Base-by-base conservation (phyloP, 176 grass and related monocot genomes). In the Bonia amplexicaulis region DNA sequence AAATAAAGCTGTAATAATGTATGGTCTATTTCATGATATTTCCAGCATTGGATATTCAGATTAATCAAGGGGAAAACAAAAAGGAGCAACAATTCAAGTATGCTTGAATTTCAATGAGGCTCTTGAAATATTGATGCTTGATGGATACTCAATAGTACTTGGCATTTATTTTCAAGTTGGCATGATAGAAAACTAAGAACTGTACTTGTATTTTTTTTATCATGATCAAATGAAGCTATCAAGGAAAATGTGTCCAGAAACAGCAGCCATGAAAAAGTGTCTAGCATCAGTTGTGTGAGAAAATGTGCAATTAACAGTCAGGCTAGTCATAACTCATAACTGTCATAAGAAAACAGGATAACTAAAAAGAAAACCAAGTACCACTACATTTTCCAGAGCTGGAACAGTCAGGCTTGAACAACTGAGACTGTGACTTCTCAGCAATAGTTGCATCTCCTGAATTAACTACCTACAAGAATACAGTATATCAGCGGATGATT, bases 341-440 rank as follows among this genome's bases (percentile, higher is more conserved):
- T 41, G 15, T 61, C 26, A 79, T 39, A 72, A 44, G 3, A 58
- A 41, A 89, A 74, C 14, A 69, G 57, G 45, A 72, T n/a, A 57
- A 79, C 17, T 16, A 73, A 81, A 68, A 90, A 61, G 82, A 87
- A 87, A 61, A 73, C 88, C 19, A 98, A 88, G 66, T 98, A 98
- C 93, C 95, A 85, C 89, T 95, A 84, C 67, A 98, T 92, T 95
- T 95, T 85, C 89, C 87, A 79, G 91, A 95, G 85, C 91, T 90
- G 72, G 91, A 90, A 73, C 54, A 93, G 20, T 95, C 91, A 71
- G 88, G 60, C 68, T 98, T 95, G 86, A 82, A 85, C 85, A 92
- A 81, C 72, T 88, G 80, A 35, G 81, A 76, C 67, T 82, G 89
- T 71, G 74, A 76, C 41, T 92, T 87, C 39, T 82, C 80, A 59